phyloP scores from a whole-genome alignment of 352 stramenopile genomes.

The Globisporangium recalcitrans region DNA sequence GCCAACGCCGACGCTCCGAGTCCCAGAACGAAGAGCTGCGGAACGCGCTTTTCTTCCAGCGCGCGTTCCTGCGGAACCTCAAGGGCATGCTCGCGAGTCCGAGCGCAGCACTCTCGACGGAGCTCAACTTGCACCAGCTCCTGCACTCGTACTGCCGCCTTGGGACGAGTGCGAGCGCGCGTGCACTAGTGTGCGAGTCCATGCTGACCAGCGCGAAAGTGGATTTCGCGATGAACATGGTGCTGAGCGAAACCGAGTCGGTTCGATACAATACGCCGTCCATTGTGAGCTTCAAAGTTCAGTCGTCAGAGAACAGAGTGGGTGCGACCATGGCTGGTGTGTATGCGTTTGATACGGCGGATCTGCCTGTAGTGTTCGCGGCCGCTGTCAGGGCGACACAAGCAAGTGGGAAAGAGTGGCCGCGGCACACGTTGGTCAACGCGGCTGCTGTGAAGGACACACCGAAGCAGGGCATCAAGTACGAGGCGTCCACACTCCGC shows the following conservation, averaged over 20 bases:
- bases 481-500: background rate
- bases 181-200: background rate
- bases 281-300: background rate
- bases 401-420: background rate
- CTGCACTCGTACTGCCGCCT: slow-evolving; percentile 10
- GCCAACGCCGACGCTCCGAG: background rate
- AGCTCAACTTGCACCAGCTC: slow-evolving; percentile 7
- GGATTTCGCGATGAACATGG: slow-evolving; percentile 1
- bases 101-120: background rate
- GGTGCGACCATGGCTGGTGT: slow-evolving; percentile 1
- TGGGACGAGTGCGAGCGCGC: background rate
- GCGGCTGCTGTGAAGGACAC: background rate
- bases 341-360: slow-evolving; percentile 1
- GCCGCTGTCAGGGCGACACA: background rate
- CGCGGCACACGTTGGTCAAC: background rate
- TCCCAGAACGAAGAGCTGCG: slow-evolving; percentile 1
- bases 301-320: background rate
- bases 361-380: background rate
- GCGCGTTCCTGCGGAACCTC: slow-evolving; percentile 5
- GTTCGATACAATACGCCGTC: background rate
- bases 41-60: slow-evolving; percentile 2
- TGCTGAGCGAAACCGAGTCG: slow-evolving; percentile 5
- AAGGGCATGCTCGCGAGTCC: slow-evolving; percentile 5
- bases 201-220: slow-evolving; percentile 3
- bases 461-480: background rate